Conservation (phyloP, 768 basidiomycete species). For the Vararia minispora region DNA sequence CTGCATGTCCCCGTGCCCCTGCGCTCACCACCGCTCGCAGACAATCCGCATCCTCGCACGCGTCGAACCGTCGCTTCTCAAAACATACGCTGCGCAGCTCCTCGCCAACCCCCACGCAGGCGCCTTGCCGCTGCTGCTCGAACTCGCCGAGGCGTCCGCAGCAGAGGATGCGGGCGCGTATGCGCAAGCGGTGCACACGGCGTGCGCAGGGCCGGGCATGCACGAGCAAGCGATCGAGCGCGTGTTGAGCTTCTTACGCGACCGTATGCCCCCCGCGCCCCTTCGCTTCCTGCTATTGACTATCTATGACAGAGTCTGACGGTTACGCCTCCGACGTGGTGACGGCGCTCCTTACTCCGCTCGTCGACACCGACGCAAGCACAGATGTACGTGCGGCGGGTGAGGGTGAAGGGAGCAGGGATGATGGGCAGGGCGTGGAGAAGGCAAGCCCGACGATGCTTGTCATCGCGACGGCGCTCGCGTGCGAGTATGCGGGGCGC, state of each 20-base stretch:
- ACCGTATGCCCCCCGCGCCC: too few species aligned
- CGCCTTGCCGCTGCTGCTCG: conserved; percentile 36
- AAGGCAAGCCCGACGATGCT: conserved; percentile 55
- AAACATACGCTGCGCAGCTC: conserved; percentile 38
- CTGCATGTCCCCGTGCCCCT: neutral
- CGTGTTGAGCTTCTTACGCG: too few species aligned
- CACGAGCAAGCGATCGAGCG: too few species aligned
- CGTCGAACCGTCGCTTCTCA: conserved; percentile 49
- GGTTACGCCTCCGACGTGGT: conserved; percentile 29
- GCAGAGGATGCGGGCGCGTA: conserved; percentile 47
- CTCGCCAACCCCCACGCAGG: conserved; percentile 29
- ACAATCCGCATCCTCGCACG: conserved; percentile 44
- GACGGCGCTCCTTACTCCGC: conserved; percentile 8
- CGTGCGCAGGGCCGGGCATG: too few species aligned
- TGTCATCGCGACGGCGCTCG: conserved; percentile 57
- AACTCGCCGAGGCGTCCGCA: conserved; percentile 37
- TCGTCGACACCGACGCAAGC: conserved; percentile 10
- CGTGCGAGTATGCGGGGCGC: conserved; percentile 47
- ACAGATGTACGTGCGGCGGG: conserved; percentile 25
- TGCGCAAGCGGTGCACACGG: conserved; percentile 40
- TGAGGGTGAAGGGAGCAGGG: conserved; percentile 26
- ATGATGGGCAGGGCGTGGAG: too few species aligned
- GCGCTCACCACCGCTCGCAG: conserved; percentile 24
- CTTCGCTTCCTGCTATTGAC: too few species aligned
- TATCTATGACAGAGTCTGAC: too few species aligned